phyloP scores from a whole-genome alignment of 306 rosid genomes.

The Quercus berberidifolia region DNA sequence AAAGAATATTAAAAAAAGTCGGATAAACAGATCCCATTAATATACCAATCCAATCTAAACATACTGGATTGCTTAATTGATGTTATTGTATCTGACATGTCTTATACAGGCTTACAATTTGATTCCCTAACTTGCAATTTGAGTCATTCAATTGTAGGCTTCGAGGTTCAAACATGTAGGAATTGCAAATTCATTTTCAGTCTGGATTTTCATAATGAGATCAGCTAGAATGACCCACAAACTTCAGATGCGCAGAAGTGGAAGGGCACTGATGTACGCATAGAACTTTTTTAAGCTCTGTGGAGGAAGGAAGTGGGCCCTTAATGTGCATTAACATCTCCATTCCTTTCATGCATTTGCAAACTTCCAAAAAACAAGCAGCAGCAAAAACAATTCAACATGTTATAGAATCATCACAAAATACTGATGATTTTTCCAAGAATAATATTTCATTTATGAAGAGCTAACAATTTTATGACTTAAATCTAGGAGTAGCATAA shows the following conservation, averaged over 20 bases:
- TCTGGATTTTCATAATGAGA: not conserved
- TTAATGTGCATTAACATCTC: too few relatives aligned
- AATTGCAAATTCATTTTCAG: not conserved
- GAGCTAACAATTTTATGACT: constrained; percentile 6
- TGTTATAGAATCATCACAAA: not conserved
- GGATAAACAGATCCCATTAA: too few relatives aligned
- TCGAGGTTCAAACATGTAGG: not conserved
- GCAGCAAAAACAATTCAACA: not conserved
- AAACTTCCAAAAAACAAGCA: not conserved
- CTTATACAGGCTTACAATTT: not conserved
- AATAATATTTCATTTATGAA: not conserved
- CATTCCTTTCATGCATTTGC: not conserved
- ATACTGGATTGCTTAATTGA: too few relatives aligned
- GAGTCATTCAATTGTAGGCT: too few relatives aligned
- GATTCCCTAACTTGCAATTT: too few relatives aligned
- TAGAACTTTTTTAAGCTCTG: not conserved
- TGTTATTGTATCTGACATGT: not conserved
- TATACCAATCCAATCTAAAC: too few relatives aligned
- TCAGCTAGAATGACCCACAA: not conserved
- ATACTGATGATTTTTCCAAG: constrained; percentile 4
- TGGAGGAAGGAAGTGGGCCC: too few relatives aligned
- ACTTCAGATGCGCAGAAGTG: not conserved
- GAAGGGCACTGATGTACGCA: not conserved
- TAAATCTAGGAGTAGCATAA: constrained; percentile 9
- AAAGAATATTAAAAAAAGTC: too few relatives aligned